Conservation (phyloP, 192 early-diverging fungal genomes). For the Cladochytrium replicatum region DNA sequence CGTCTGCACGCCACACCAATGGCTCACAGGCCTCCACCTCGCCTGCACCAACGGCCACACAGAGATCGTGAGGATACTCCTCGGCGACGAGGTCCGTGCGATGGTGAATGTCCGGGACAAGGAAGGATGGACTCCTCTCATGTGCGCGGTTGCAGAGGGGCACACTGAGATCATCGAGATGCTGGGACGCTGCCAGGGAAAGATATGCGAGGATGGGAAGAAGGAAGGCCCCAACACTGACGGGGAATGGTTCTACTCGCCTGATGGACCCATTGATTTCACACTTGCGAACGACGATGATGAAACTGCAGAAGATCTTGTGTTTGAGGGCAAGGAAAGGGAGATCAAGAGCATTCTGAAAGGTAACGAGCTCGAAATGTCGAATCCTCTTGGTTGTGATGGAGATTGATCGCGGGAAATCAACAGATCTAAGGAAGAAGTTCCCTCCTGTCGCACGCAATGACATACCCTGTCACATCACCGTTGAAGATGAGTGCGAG, state of each 20-base stretch:
- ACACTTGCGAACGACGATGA: conserved; percentile 31
- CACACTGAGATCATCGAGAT: conserved; percentile 39
- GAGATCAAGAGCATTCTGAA: conserved; percentile 16
- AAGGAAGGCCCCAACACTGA: not conserved
- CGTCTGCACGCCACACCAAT: conserved; percentile 28
- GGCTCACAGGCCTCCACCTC: conserved; percentile 40
- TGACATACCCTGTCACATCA: too few species aligned
- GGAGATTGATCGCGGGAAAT: too few species aligned
- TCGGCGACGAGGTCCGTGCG: conserved; percentile 8
- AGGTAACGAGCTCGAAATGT: too few species aligned
- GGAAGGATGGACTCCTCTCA: conserved; percentile 59
- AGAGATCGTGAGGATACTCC: conserved; percentile 7
- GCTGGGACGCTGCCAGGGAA: conserved; percentile 28
- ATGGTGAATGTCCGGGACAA: conserved; percentile 32
- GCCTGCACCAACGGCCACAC: conserved; percentile 1
- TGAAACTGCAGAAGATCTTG: conserved; percentile 31
- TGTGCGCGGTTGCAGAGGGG: conserved; percentile 58
- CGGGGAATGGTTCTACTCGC: conserved; percentile 9
- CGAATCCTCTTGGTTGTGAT: too few species aligned
- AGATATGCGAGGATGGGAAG: not conserved
- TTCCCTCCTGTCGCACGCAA: too few species aligned
- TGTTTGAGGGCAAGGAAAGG: conserved; percentile 18
- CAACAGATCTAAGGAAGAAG: too few species aligned
- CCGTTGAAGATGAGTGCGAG: too few species aligned
- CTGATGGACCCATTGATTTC: conserved; percentile 39